Evolutionary conservation across 192 early-diverging fungal species (phyloP).

Genomic region (Coemansia biformis): DNA sequence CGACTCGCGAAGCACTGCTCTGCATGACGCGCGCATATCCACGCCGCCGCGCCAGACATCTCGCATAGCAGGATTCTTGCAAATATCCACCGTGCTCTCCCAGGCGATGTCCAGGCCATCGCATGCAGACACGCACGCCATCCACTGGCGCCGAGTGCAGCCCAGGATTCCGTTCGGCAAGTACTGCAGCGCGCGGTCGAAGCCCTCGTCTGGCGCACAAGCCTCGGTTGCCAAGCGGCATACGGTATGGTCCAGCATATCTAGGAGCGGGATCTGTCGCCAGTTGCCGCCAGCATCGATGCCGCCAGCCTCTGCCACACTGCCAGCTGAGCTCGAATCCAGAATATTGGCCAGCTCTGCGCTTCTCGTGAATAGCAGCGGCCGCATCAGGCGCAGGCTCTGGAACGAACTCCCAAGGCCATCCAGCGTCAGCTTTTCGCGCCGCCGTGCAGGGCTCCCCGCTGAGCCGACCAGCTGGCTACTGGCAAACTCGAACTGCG

Average conservation of each 20-base stretch:
- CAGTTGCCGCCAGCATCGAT: not conserved
- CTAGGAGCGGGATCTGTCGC: not conserved
- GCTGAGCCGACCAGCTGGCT: slow-evolving; percentile 18
- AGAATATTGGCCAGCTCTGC: slow-evolving; percentile 4
- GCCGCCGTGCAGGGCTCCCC: not conserved
- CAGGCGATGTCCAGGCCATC: not conserved
- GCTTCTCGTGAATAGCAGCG: slow-evolving; percentile 26
- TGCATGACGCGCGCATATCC: not conserved
- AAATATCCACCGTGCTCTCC: not conserved
- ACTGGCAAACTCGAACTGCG: slow-evolving; percentile 39
- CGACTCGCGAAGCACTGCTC: not conserved
- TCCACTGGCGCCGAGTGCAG: slow-evolving; percentile 14
- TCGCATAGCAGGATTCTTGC: not conserved
- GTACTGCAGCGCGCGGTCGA: not conserved
- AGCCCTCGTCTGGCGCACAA: not conserved
- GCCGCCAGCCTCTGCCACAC: too few relatives aligned
- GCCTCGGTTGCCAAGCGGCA: slow-evolving; percentile 23
- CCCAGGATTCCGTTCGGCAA: slow-evolving; percentile 14
- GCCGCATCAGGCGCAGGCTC: slow-evolving; percentile 20
- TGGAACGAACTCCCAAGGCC: slow-evolving; percentile 13
- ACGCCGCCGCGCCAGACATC: not conserved
- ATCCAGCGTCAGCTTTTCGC: slow-evolving; percentile 2
- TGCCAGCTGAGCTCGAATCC: too few relatives aligned
- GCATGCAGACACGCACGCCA: not conserved
- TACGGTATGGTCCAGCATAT: slow-evolving; percentile 16